Evolutionary conservation across 208 protist species (phyloP).

Genomic region (Herpetomonas tarakana): DNA sequence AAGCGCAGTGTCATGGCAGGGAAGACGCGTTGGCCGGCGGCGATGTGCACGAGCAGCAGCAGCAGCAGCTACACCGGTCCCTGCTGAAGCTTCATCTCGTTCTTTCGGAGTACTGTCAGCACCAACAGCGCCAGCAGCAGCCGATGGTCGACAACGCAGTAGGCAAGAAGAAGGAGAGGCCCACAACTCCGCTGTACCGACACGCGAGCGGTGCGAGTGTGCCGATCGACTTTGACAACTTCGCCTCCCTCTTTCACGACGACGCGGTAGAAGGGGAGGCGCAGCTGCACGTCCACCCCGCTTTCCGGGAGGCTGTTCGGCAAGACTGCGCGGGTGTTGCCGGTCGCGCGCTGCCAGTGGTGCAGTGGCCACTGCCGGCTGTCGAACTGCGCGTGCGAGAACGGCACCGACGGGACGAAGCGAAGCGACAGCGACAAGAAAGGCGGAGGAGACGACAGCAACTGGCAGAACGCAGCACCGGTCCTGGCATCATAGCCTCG

Average conservation of each 20-base stretch:
- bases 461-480: background rate
- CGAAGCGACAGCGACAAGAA: background rate
- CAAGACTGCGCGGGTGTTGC: background rate
- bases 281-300: too few relatives aligned
- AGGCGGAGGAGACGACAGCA: background rate
- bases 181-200: background rate
- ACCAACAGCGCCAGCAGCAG: too few relatives aligned
- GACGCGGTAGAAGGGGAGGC: too few relatives aligned
- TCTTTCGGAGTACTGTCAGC: too few relatives aligned
- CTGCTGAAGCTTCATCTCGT: background rate
- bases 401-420: background rate
- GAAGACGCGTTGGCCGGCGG: constrained; percentile 14
- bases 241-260: too few relatives aligned
- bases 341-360: background rate
- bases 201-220: too few relatives aligned
- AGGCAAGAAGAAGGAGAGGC: background rate
- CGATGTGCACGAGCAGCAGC: background rate
- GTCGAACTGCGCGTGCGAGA: background rate
- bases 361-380: background rate
- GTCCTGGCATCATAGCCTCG: constrained; percentile 11
- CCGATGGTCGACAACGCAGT: too few relatives aligned
- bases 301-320: background rate
- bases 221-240: too few relatives aligned
- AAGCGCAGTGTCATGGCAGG: constrained; percentile 11
- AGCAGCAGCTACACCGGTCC: background rate